A percentile compares a stretch with the other conserved stretches of the same genome.
These are phyloP conservation scores for Dactylonectria estremocensis DNA, from an alignment of 2,329 filamentous ascomycete genomes.

Conservation along the genomic window DNA sequence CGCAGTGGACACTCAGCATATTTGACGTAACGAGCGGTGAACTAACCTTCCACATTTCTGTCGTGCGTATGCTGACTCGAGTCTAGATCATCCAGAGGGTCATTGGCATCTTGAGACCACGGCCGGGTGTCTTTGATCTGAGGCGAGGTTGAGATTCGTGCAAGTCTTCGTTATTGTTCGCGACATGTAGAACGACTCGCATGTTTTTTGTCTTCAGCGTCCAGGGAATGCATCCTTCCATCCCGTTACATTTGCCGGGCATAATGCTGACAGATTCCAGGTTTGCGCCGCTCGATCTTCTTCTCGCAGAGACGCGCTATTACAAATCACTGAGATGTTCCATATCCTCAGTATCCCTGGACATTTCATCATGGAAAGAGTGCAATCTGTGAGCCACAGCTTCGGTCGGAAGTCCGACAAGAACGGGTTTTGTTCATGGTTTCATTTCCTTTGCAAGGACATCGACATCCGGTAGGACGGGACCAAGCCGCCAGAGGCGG, in stretches of 20 bases:
- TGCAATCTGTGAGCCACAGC: slow-evolving; percentile 53
- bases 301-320: slow-evolving; percentile 42
- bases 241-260: background rate
- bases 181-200: too few relatives aligned
- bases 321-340: slow-evolving; percentile 48
- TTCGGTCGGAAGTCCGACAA: slow-evolving; percentile 48
- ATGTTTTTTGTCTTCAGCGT: background rate
- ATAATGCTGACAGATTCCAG: slow-evolving; percentile 34
- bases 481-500: slow-evolving; percentile 39
- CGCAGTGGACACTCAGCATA: too few relatives aligned
- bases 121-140: slow-evolving; percentile 40
- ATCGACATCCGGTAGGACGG: slow-evolving; percentile 42
- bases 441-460: slow-evolving; percentile 55
- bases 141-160: slow-evolving; percentile 49
- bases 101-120: slow-evolving; percentile 46
- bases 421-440: slow-evolving; percentile 51
- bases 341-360: slow-evolving; percentile 49
- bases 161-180: slow-evolving; percentile 36
- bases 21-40: too few relatives aligned
- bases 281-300: slow-evolving; percentile 50
- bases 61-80: slow-evolving; percentile 23
- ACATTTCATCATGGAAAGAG: slow-evolving; percentile 51
- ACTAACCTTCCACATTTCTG: too few relatives aligned
- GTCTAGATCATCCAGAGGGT: slow-evolving; percentile 42
- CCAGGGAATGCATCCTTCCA: background rate